These are phyloP conservation scores for Pleurotus eryngii DNA, from an alignment of 768 basidiomycete species.

Conservation along the genomic window DNA sequence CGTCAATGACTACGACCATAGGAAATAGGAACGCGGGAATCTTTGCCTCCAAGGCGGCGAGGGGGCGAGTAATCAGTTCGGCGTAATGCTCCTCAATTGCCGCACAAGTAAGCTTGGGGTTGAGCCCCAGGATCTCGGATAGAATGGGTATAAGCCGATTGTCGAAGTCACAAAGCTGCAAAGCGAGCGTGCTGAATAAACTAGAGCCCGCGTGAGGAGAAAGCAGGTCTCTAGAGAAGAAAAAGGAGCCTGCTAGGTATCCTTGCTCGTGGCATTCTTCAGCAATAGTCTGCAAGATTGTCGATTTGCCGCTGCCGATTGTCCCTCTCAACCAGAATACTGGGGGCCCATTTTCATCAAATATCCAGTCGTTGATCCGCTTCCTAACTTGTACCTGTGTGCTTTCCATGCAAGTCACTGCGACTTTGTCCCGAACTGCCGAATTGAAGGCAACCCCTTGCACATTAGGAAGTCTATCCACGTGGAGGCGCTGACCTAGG, in stretches of 20 bases:
- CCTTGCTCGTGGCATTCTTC: background rate
- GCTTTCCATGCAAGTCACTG: background rate
- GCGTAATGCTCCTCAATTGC: background rate
- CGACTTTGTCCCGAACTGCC: background rate
- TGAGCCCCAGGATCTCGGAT: background rate
- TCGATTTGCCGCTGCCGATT: conserved; percentile 4
- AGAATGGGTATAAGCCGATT: background rate
- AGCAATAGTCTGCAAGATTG: conserved; percentile 5
- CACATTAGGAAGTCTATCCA: background rate
- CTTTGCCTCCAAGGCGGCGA: background rate
- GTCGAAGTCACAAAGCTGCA: background rate
- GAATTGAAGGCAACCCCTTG: background rate
- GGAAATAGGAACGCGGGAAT: background rate
- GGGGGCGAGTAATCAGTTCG: conserved; percentile 4
- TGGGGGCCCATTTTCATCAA: background rate
- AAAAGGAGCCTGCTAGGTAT: background rate
- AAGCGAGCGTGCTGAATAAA: conserved; percentile 8
- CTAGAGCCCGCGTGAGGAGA: background rate
- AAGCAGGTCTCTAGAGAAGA: conserved; percentile 4
- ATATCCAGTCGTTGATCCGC: conserved; percentile 1
- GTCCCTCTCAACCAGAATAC: conserved; percentile 5
- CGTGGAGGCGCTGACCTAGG: background rate
- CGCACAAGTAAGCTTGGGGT: background rate
- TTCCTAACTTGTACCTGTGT: background rate
- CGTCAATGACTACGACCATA: conserved; percentile 9